A percentile compares a stretch with the other conserved stretches of the same genome.
Evolutionary conservation across 805 yeast genomes (phyloP).

Genomic region (Kazachstania kunashirensis): DNA sequence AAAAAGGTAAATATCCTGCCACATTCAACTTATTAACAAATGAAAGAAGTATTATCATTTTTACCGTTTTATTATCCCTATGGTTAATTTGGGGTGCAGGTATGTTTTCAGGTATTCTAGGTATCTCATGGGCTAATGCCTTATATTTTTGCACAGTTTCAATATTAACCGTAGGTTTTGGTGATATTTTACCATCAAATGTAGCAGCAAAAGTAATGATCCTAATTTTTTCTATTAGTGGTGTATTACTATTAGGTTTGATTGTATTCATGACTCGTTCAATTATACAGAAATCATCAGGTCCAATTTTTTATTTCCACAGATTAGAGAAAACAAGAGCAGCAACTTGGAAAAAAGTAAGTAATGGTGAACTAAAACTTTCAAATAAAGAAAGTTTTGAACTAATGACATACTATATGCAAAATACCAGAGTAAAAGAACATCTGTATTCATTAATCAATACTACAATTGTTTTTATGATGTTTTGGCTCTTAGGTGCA

Average conservation of each 20-base stretch:
- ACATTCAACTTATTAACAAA: constrained; percentile 53
- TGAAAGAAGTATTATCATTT: constrained; percentile 67
- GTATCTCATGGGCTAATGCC: constrained; percentile 51
- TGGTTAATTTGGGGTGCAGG: constrained; percentile 73
- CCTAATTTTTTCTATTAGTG: constrained; percentile 56
- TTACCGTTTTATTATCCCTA: constrained; percentile 50
- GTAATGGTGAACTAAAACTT: constrained; percentile 16
- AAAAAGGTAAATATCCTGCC: constrained; percentile 53
- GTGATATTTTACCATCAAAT: constrained; percentile 53
- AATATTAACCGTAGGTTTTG: constrained; percentile 69
- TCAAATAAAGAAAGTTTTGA: constrained; percentile 43
- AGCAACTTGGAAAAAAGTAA: constrained; percentile 14
- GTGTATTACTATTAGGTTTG: constrained; percentile 65
- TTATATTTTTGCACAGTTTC: constrained; percentile 67
- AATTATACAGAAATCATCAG: constrained; percentile 50
- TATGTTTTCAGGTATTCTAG: constrained; percentile 38
- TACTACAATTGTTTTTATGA: constrained; percentile 37
- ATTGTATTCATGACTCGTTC: constrained; percentile 60
- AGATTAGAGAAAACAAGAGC: constrained; percentile 44
- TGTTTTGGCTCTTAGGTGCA: constrained; percentile 70
- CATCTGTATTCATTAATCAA: constrained; percentile 31
- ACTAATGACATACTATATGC: constrained; percentile 44
- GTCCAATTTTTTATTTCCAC: constrained; percentile 60
- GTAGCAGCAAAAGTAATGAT: constrained; percentile 48
- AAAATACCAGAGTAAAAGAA: constrained; percentile 33